Conservation (phyloP, 2,329 filamentous ascomycete species). For the Thielaviopsis populi region DNA sequence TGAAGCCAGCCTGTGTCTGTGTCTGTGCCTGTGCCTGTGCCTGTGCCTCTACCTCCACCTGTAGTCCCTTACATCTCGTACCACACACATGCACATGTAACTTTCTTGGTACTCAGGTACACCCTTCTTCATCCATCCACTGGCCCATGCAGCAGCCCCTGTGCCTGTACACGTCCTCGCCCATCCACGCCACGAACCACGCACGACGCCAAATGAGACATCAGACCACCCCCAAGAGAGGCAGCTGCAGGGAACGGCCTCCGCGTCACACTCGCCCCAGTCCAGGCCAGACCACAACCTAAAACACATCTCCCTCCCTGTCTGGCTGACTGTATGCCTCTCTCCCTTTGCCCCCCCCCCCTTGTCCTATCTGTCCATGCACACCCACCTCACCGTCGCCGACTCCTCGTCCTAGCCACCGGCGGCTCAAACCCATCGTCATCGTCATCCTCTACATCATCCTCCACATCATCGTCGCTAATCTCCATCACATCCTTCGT, state of each 20-base stretch:
- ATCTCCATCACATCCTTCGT: conserved; percentile 40
- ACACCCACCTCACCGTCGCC: not conserved
- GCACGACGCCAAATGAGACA: not conserved
- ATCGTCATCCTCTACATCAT: conserved; percentile 44
- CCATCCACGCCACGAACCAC: not conserved
- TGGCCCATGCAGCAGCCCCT: not conserved
- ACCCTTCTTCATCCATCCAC: not conserved
- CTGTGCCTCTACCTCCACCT: too few relatives aligned
- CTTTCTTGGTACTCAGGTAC: too few relatives aligned
- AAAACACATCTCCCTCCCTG: not conserved
- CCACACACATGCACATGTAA: too few relatives aligned
- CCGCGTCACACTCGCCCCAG: not conserved
- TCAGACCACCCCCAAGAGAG: not conserved
- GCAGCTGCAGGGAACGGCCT: not conserved
- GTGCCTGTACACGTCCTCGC: not conserved
- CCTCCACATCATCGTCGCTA: conserved; percentile 50
- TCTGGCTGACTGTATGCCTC: not conserved
- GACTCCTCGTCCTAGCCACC: conserved; percentile 7
- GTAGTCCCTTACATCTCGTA: too few relatives aligned
- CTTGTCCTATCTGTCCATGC: not conserved
- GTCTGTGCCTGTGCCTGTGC: too few relatives aligned
- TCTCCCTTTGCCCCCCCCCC: not conserved
- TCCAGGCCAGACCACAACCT: not conserved
- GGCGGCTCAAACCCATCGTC: conserved; percentile 43
- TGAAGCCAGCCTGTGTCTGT: too few relatives aligned